Base-by-base conservation (phyloP, 148 eudicot species). In the Vaccinium vitisidaea region DNA sequence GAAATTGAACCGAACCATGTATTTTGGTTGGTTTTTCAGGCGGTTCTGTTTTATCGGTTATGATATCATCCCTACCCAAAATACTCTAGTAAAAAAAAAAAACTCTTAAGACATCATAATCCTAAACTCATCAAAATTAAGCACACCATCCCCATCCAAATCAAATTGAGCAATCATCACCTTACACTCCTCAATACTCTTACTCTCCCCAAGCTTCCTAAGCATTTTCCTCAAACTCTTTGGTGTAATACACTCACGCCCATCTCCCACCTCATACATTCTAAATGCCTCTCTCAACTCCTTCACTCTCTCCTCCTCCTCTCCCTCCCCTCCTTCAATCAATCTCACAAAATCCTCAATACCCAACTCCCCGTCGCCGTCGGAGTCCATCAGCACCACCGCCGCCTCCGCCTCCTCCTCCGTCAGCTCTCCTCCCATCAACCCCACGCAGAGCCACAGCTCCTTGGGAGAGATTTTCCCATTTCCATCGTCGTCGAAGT, bases 291-390 rank as follows among this genome's bases (percentile, higher is more conserved):
- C 85, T 53, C 61, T 88, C 83, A 90, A 53, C 1, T 90, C 91
- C 23, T 59, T 82, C 49, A 18, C 84, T 56, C 76, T 87, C 69
- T 90, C 89, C 12, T 89, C 90, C 50, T 88, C 88, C 0, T 23
- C 70, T 63, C n/a, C 9, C 21, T 83, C 85, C 0, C 27, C 91
- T 23, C 90, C 90, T 36, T 91, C 91, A 1, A 86, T 87, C 2
- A 90, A 8, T 19, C 86, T 87, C 46, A 87, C 85, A 2, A 90
- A 90, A 12, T 92, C 91, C 12, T 87, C 90, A 39, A 90, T 14
- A 8, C 88, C 84, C n/a, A 90, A 36, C 80, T 87, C 18, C 3
- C 94, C 94, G 30, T 89, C 94, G 0, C 90, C 90, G 81, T 92
- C 93, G 9, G 90, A 82, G 82, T 89, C 92, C 87, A 84, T 70